These are phyloP conservation scores for Saccharomycopsis sp. DNA, from an alignment of 805 yeast genomes.

Conservation along the genomic window DNA sequence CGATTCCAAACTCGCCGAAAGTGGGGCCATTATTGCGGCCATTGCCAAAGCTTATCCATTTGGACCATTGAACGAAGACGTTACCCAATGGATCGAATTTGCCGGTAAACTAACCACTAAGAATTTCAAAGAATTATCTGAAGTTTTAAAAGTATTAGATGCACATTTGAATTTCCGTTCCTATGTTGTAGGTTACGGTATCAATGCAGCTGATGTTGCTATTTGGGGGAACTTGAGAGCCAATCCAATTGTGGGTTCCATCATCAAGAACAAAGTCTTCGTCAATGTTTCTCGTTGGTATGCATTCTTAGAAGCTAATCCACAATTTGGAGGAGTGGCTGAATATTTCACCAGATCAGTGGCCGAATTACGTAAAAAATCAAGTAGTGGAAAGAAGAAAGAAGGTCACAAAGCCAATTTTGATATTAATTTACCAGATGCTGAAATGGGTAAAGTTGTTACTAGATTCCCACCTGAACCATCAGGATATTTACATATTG, in stretches of 20 bases:
- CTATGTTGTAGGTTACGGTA: constrained; percentile 56
- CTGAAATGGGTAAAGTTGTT: constrained; percentile 89
- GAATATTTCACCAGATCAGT: constrained; percentile 59
- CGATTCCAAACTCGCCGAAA: constrained; percentile 30
- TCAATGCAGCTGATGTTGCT: constrained; percentile 72
- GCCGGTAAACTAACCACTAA: constrained; percentile 63
- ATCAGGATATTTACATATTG: constrained; percentile 97
- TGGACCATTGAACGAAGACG: constrained; percentile 26
- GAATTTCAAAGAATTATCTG: constrained; percentile 80
- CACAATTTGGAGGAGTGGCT: constrained; percentile 54
- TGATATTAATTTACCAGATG: constrained; percentile 87
- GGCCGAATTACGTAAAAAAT: constrained; percentile 65
- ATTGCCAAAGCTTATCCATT: constrained; percentile 46
- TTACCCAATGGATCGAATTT: constrained; percentile 56
- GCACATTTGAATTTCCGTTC: constrained; percentile 78
- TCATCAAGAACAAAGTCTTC: constrained; percentile 74
- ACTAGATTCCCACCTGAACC: constrained; percentile 99
- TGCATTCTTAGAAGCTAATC: constrained; percentile 53
- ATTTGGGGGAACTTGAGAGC: constrained; percentile 93
- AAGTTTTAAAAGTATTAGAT: constrained; percentile 71
- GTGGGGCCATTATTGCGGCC: constrained; percentile 35
- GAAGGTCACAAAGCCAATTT: constrained; percentile 90
- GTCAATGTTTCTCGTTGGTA: constrained; percentile 92
- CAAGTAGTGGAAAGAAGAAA: constrained; percentile 47
- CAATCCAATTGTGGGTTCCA: constrained; percentile 86